These are phyloP conservation scores for Graphilbum fragrans DNA, from an alignment of 2,329 filamentous ascomycete genomes.

Conservation along the genomic window DNA sequence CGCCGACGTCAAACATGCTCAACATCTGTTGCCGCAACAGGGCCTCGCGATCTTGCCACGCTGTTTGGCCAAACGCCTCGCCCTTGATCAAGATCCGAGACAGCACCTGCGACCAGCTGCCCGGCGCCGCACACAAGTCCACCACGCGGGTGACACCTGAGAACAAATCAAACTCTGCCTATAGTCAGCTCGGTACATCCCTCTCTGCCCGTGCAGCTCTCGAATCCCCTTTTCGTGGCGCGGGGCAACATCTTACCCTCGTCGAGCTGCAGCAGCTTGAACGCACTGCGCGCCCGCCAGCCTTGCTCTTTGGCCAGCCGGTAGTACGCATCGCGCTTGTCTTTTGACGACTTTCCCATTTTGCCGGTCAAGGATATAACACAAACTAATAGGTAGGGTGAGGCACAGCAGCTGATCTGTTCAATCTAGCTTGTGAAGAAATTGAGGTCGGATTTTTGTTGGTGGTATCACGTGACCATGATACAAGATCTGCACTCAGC, in stretches of 20 bases:
- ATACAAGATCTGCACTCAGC: too few species aligned
- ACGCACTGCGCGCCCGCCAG: conserved; percentile 91
- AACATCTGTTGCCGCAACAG: conserved; percentile 51
- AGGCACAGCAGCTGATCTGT: too few species aligned
- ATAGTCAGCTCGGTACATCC: not conserved
- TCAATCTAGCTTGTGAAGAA: too few species aligned
- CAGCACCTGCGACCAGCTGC: conserved; percentile 94
- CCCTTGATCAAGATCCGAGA: conserved; percentile 89
- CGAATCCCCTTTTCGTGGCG: not conserved
- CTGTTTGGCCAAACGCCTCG: conserved; percentile 73
- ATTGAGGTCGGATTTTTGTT: too few species aligned
- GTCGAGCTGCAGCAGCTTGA: conserved; percentile 93
- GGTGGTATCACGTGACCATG: too few species aligned
- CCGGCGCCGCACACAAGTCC: conserved; percentile 88
- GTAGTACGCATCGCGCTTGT: conserved; percentile 97
- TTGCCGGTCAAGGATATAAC: too few species aligned
- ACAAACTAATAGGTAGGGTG: too few species aligned
- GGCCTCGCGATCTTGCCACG: conserved; percentile 77
- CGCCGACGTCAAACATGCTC: conserved; percentile 19
- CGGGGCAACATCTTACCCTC: conserved; percentile 51
- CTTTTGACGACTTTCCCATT: conserved; percentile 94
- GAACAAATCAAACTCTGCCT: conserved; percentile 93
- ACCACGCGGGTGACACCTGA: conserved; percentile 83
- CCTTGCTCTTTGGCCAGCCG: conserved; percentile 96
- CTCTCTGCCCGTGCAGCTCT: not conserved